Conservation (phyloP, 257 asterid genomes). For the Linaria vulgaris region DNA sequence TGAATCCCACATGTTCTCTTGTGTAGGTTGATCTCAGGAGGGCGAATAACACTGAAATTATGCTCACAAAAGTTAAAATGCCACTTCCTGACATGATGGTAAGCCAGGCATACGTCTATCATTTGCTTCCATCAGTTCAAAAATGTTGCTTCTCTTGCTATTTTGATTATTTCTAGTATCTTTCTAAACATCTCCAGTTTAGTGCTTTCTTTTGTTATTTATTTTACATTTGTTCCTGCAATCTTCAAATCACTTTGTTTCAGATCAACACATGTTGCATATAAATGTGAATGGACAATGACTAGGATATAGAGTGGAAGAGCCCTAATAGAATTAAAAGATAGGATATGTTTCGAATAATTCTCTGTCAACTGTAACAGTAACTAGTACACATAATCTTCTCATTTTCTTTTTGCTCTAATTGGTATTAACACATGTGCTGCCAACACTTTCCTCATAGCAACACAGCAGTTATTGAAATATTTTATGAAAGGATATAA, state of each 20-base stretch:
- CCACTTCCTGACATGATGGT: conserved; percentile 99
- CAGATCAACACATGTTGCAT: conserved; percentile 13
- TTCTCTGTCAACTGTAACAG: neutral
- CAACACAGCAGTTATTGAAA: neutral
- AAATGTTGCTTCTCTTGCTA: conserved; percentile 10
- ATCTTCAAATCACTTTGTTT: conserved; percentile 10
- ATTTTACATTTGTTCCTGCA: neutral
- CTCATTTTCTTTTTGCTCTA: neutral
- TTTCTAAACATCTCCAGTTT: conserved; percentile 6
- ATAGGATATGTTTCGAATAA: neutral
- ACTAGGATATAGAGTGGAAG: neutral
- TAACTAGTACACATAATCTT: neutral
- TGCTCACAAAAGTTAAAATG: conserved; percentile 99
- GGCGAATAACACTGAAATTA: conserved; percentile 97
- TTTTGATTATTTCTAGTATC: neutral
- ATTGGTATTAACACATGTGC: neutral
- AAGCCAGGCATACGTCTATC: conserved; percentile 30
- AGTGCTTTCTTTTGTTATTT: neutral
- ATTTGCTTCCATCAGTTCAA: neutral
- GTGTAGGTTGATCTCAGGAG: conserved; percentile 92
- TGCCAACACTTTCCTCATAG: neutral
- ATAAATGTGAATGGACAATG: conserved; percentile 8
- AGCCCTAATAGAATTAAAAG: conserved; percentile 12
- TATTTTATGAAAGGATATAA: neutral
- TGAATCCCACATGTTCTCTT: conserved; percentile 19